These are phyloP conservation scores for Sugiyamaella floridensis DNA, from an alignment of 805 yeast genomes.

Conservation along the genomic window DNA sequence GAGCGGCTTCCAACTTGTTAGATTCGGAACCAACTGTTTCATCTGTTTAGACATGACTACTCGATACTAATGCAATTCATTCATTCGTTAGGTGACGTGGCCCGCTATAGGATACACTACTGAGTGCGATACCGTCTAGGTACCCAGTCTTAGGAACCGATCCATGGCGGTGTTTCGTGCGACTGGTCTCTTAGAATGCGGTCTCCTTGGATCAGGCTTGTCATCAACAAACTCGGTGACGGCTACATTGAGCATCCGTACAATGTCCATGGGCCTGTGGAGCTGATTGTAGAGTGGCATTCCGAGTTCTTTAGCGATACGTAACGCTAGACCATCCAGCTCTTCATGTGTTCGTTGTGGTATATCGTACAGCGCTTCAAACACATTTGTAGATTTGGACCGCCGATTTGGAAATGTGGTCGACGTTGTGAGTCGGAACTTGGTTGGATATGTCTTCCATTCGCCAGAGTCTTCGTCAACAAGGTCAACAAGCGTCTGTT, in stretches of 20 bases:
- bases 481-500: constrained; percentile 21
- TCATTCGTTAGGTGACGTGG: not conserved
- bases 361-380: not conserved
- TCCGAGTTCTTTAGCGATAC: not conserved
- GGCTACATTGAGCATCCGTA: not conserved
- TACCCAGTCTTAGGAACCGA: not conserved
- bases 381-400: not conserved
- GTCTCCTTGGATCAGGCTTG: not conserved
- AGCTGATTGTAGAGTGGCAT: not conserved
- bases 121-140: too few species aligned
- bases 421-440: constrained; percentile 11
- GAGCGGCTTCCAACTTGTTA: not conserved
- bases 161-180: not conserved
- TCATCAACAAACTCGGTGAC: not conserved
- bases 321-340: not conserved
- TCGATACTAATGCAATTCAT: not conserved
- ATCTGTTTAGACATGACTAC: not conserved
- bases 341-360: not conserved
- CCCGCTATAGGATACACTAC: too few species aligned
- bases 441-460: constrained; percentile 22
- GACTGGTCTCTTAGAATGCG: not conserved
- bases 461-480: constrained; percentile 13
- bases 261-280: not conserved
- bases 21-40: not conserved
- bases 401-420: not conserved